Conservation (phyloP, 176 grass and related monocot species). For the Oropetium thomaeum region DNA sequence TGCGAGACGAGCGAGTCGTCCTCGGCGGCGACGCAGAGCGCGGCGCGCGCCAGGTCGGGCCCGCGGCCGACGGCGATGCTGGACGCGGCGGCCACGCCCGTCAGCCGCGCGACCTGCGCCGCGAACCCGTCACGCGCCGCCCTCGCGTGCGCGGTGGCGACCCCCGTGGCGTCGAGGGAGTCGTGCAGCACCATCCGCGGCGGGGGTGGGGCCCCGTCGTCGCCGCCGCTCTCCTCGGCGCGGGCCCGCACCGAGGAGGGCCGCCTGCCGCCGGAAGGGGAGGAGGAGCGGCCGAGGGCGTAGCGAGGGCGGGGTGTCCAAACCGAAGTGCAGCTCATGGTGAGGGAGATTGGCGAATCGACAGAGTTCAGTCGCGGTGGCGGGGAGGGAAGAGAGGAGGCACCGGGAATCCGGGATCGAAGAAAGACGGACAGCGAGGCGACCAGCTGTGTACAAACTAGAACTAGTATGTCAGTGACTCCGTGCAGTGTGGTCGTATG, state of each 20-base stretch:
- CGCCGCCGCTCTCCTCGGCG: not conserved
- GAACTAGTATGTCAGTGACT: no score
- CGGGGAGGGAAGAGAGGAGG: not conserved
- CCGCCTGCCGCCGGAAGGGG: not conserved
- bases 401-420: no score
- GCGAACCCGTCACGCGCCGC: conserved; percentile 65
- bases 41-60: conserved; percentile 64
- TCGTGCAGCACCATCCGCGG: conserved; percentile 71
- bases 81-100: conserved; percentile 42
- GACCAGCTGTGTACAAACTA: not conserved
- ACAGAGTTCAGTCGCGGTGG: not conserved
- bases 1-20: conserved; percentile 88
- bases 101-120: conserved; percentile 53
- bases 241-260: conserved; percentile 5
- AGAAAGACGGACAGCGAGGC: not conserved
- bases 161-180: conserved; percentile 54
- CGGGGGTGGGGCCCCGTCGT: not conserved
- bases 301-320: conserved; percentile 19
- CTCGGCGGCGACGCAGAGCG: conserved; percentile 70
- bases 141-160: conserved; percentile 57
- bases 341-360: not conserved
- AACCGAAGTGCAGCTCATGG: conserved; percentile 40
- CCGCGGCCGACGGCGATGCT: conserved; percentile 70
- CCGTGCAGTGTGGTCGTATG: not conserved
- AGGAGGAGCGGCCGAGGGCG: not conserved